phyloP scores from a whole-genome alignment of 1,284 basidiomycete species.

The Chiua sp. region DNA sequence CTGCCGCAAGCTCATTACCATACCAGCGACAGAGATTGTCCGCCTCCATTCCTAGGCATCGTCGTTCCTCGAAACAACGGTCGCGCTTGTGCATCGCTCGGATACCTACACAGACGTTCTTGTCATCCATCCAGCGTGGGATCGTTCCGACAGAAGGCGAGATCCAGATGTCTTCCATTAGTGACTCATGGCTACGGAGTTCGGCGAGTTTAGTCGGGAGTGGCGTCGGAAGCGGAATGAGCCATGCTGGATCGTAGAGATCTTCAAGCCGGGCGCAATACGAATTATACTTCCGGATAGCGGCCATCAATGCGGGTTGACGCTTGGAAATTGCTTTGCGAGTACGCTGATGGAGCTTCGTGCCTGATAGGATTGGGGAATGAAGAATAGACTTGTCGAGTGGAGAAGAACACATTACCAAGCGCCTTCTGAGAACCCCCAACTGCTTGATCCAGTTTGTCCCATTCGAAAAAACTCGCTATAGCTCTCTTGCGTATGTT shows the following conservation, averaged over 20 bases:
- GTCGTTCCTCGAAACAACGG: background rate
- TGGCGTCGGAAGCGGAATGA: background rate
- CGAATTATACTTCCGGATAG: conserved; percentile 11
- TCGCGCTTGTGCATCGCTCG: background rate
- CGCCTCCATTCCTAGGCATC: background rate
- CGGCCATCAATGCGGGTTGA: conserved; percentile 7
- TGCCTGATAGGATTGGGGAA: background rate
- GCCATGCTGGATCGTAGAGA: background rate
- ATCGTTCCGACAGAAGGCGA: background rate
- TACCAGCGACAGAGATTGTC: conserved; percentile 2
- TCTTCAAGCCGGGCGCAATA: conserved; percentile 5
- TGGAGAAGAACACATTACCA: conserved; percentile 38
- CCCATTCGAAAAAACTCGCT: conserved; percentile 45
- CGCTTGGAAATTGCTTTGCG: conserved; percentile 7
- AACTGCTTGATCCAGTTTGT: conserved; percentile 42
- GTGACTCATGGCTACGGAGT: background rate
- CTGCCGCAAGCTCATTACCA: background rate
- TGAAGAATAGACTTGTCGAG: background rate
- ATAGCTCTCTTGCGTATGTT: conserved; percentile 42
- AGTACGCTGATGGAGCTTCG: conserved; percentile 13
- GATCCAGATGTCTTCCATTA: conserved; percentile 2
- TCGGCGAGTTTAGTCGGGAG: background rate
- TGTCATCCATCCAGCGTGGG: background rate
- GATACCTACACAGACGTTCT: background rate
- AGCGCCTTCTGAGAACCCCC: conserved; percentile 39